phyloP scores from a whole-genome alignment of 306 rosid species.

The Hippophae gyantsensis region DNA sequence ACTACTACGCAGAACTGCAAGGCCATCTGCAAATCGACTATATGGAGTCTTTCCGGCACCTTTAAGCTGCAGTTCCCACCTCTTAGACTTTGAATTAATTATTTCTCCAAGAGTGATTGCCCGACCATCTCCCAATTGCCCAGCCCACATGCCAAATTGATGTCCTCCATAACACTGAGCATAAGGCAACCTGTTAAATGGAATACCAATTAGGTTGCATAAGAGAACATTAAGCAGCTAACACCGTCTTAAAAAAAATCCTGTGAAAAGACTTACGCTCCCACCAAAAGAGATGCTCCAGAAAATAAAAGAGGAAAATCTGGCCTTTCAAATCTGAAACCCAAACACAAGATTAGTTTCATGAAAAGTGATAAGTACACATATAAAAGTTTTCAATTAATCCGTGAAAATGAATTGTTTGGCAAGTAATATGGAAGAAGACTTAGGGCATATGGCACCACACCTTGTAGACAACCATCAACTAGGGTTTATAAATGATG shows the following conservation, averaged over 20 bases:
- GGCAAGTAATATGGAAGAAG: background rate
- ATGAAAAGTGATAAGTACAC: conserved; percentile 3
- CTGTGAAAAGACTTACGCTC: conserved; percentile 56
- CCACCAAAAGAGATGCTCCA: conserved; percentile 70
- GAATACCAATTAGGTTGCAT: conserved; percentile 12
- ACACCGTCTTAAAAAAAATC: conserved; percentile 9
- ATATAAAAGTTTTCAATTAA: background rate
- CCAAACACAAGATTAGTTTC: conserved; percentile 27
- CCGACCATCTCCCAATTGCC: conserved; percentile 98
- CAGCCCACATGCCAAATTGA: conserved; percentile 99
- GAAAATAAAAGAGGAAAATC: conserved; percentile 76
- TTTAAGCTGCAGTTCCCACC: conserved; percentile 97
- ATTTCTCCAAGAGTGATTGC: conserved; percentile 94
- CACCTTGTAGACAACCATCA: too few relatives aligned
- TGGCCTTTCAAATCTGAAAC: conserved; percentile 77
- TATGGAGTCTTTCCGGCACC: conserved; percentile 99
- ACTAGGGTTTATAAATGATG: too few relatives aligned
- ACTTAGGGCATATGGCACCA: background rate
- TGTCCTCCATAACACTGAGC: conserved; percentile 99
- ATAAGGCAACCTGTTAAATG: conserved; percentile 59
- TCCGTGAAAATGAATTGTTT: conserved; percentile 4
- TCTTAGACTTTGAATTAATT: conserved; percentile 60
- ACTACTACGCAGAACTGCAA: conserved; percentile 98
- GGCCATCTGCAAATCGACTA: conserved; percentile 94
- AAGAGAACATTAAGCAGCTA: conserved; percentile 6